These are phyloP conservation scores for Ophiocordyceps camponoti-rufipedis DNA, from an alignment of 2,329 filamentous ascomycete genomes.

Conservation along the genomic window DNA sequence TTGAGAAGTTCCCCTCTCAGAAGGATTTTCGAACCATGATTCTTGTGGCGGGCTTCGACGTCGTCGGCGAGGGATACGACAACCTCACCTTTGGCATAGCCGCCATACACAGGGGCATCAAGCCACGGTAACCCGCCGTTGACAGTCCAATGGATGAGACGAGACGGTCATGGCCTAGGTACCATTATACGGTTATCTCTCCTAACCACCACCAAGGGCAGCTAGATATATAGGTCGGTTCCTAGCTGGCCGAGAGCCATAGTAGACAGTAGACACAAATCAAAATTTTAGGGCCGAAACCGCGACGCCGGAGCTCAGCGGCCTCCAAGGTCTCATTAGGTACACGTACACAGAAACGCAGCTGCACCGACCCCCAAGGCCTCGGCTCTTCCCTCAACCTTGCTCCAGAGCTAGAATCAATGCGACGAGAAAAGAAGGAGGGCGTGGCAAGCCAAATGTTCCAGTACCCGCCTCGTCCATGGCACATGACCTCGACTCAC, in stretches of 20 bases:
- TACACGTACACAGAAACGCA: conserved; percentile 13
- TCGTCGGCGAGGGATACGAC: conserved; percentile 72
- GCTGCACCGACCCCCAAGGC: conserved; percentile 2
- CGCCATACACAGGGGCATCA: conserved; percentile 91
- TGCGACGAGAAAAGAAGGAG: conserved; percentile 3
- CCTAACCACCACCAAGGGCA: no score
- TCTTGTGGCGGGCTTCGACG: conserved; percentile 62
- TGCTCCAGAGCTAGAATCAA: conserved; percentile 7
- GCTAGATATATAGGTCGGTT: neutral
- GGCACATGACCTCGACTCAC: neutral
- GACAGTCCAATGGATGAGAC: neutral
- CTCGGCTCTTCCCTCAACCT: conserved; percentile 4
- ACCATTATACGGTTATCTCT: no score
- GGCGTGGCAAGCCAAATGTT: neutral
- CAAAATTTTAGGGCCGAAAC: conserved; percentile 12
- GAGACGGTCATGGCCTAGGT: no score
- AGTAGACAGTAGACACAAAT: conserved; percentile 15
- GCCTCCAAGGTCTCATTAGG: conserved; percentile 17
- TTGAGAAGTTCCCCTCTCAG: conserved; percentile 82
- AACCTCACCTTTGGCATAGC: conserved; percentile 85
- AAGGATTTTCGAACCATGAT: conserved; percentile 73
- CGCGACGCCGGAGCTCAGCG: conserved; percentile 9
- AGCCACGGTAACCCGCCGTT: conserved; percentile 34
- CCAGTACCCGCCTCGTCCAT: neutral
- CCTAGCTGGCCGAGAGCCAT: conserved; percentile 4